These are phyloP conservation scores for Aquilaria yunnanensis DNA, from an alignment of 345 rosid genomes.

Conservation along the genomic window DNA sequence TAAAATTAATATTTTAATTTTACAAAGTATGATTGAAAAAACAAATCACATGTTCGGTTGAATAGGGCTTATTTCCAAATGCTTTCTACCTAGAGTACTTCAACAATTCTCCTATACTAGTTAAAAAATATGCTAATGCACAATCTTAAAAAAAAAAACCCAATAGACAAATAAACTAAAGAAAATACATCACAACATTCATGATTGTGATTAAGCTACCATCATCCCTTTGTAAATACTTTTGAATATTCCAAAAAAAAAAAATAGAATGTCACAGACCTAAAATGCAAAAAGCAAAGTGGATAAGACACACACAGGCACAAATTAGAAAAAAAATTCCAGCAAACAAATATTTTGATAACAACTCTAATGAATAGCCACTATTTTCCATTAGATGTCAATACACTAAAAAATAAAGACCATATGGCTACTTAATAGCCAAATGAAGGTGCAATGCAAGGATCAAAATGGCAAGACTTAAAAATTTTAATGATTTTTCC, in stretches of 20 bases:
- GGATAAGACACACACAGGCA: not conserved
- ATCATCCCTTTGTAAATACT: slow-evolving; percentile 59
- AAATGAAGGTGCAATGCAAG: too few species aligned
- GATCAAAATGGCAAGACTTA: too few species aligned
- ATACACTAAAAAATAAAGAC: too few species aligned
- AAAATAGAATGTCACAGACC: not conserved
- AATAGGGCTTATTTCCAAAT: not conserved
- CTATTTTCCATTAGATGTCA: too few species aligned
- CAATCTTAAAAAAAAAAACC: not conserved
- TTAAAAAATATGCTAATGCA: not conserved
- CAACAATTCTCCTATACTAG: not conserved
- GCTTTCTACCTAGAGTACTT: not conserved
- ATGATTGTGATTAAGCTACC: slow-evolving; percentile 60
- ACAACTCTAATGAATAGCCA: not conserved
- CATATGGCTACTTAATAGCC: too few species aligned
- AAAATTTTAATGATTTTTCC: too few species aligned
- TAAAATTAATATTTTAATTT: too few species aligned
- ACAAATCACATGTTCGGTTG: too few species aligned
- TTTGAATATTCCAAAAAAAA: slow-evolving; percentile 36
- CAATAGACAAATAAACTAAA: not conserved
- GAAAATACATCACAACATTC: slow-evolving; percentile 27
- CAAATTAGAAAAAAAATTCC: not conserved
- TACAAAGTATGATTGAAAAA: too few species aligned
- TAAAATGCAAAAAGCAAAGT: not conserved
- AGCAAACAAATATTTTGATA: not conserved